phyloP scores from a whole-genome alignment of 176 grass and related monocot genomes.

The Ensete ventricosum region DNA sequence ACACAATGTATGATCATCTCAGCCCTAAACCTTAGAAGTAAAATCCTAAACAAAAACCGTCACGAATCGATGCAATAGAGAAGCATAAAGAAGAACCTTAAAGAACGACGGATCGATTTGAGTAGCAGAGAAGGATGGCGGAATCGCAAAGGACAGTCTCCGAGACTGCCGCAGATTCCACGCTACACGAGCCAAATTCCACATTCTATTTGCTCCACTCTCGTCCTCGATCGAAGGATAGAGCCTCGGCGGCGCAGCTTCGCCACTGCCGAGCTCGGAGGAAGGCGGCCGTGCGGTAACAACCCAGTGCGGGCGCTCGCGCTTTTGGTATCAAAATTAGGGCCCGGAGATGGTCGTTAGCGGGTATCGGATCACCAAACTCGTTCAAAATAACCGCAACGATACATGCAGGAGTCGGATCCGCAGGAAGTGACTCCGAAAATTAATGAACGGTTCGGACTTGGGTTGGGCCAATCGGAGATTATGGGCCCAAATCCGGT shows the following conservation, averaged over 20 bases:
- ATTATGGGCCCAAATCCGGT: no score
- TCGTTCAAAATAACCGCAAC: not conserved
- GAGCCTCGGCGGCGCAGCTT: not conserved
- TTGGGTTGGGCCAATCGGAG: no score
- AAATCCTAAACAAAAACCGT: not conserved
- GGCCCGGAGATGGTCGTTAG: not conserved
- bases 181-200: not conserved
- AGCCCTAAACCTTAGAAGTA: not conserved
- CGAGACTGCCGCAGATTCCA: not conserved
- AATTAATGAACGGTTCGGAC: no score
- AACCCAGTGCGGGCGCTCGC: not conserved
- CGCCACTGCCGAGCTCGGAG: not conserved
- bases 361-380: not conserved
- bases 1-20: not conserved
- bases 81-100: not conserved
- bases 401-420: no score
- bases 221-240: not conserved
- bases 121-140: not conserved
- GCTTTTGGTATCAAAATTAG: not conserved
- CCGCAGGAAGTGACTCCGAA: no score
- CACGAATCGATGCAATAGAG: not conserved
- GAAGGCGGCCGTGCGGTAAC: not conserved
- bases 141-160: conserved; percentile 7
- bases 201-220: not conserved
- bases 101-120: not conserved